Conservation (phyloP, 768 basidiomycete genomes). For the Grammothele lineata region DNA sequence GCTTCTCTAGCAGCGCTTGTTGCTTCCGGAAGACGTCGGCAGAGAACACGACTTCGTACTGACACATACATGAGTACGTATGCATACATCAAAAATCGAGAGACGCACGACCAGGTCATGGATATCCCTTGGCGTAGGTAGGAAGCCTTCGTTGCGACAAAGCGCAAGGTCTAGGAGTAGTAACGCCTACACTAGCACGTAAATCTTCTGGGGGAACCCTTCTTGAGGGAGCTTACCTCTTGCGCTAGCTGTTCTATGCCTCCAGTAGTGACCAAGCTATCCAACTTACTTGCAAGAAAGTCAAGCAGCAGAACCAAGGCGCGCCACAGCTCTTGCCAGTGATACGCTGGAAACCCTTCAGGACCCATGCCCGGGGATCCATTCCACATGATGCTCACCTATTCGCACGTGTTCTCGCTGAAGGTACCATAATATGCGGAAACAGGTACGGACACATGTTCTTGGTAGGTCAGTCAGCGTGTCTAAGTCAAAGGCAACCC, state of each 20-base stretch:
- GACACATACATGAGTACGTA: neutral
- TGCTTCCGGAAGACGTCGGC: conserved; percentile 47
- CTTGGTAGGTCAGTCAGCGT: conserved; percentile 26
- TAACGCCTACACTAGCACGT: conserved; percentile 33
- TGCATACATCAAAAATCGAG: neutral
- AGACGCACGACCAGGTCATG: conserved; percentile 55
- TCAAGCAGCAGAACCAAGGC: conserved; percentile 49
- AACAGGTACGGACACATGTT: conserved; percentile 50
- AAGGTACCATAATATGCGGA: conserved; percentile 54
- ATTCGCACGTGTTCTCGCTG: conserved; percentile 49
- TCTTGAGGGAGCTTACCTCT: conserved; percentile 38
- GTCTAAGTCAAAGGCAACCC: conserved; percentile 1
- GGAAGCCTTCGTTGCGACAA: conserved; percentile 46
- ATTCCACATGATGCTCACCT: conserved; percentile 33
- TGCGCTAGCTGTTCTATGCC: conserved; percentile 49
- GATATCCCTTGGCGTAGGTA: conserved; percentile 49
- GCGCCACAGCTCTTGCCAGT: conserved; percentile 64
- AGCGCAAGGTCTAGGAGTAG: conserved; percentile 48
- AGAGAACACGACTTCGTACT: conserved; percentile 69
- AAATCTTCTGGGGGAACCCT: no score
- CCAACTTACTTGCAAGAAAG: conserved; percentile 53
- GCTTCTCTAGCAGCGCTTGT: conserved; percentile 35
- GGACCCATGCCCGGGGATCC: no score
- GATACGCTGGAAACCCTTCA: conserved; percentile 42
- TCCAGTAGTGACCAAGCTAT: conserved; percentile 46